Evolutionary conservation across 257 asterid genomes (phyloP).

Genomic region (Solanum sejunctum): DNA sequence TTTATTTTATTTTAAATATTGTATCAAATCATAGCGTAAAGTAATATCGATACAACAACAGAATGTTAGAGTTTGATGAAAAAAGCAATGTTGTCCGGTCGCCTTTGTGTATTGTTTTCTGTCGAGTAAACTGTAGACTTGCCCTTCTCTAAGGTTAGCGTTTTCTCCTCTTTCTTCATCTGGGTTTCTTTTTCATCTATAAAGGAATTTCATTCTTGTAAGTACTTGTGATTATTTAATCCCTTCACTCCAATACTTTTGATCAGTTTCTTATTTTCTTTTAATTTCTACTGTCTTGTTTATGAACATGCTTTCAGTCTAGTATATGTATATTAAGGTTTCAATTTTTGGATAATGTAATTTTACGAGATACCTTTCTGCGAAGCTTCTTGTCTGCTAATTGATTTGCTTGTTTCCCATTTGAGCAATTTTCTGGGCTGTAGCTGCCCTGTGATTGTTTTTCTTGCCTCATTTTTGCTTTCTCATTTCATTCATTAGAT

Average conservation of each 20-base stretch:
- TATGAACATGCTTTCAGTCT: not conserved
- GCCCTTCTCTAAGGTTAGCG: not conserved
- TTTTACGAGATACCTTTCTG: no score
- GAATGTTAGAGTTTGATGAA: not conserved
- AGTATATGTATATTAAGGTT: not conserved
- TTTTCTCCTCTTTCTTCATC: not conserved
- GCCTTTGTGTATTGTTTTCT: not conserved
- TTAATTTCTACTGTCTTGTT: not conserved
- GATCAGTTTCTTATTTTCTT: not conserved
- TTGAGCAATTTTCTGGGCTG: not conserved
- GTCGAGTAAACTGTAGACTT: not conserved
- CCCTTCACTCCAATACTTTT: not conserved
- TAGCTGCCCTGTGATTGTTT: not conserved
- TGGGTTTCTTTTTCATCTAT: no score
- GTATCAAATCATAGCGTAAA: no score
- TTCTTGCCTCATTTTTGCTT: not conserved
- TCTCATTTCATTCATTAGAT: not conserved
- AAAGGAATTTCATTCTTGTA: no score
- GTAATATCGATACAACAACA: not conserved
- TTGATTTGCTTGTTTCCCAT: not conserved
- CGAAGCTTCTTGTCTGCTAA: no score
- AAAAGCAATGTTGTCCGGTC: not conserved
- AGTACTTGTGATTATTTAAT: no score
- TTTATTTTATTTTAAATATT: no score
- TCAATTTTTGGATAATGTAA: no score